Percentiles rank a stretch among this genome's conserved stretches.
These are phyloP conservation scores for Pneumocystis jirovecii DNA, from an alignment of 1,139 yeast species.

Conservation along the genomic window DNA sequence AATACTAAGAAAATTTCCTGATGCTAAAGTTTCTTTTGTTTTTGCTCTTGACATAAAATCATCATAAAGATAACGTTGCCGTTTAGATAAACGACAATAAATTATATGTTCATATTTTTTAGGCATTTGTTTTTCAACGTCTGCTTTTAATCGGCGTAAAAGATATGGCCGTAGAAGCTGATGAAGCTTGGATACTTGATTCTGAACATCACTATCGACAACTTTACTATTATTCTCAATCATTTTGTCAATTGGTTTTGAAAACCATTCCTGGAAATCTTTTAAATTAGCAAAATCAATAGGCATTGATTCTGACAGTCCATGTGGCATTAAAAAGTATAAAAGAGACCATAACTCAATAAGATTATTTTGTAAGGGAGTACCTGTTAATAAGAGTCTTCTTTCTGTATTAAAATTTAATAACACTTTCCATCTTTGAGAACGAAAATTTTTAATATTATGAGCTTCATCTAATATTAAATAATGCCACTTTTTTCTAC, in stretches of 20 bases:
- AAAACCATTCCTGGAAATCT: slow-evolving; percentile 97
- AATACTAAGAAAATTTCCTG: slow-evolving; percentile 88
- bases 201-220: slow-evolving; percentile 52
- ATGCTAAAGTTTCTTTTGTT: slow-evolving; percentile 81
- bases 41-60: slow-evolving; percentile 97
- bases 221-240: slow-evolving; percentile 60
- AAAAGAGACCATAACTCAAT: slow-evolving; percentile 72
- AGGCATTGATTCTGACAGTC: slow-evolving; percentile 56
- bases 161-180: slow-evolving; percentile 87
- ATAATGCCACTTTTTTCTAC: slow-evolving; percentile 85
- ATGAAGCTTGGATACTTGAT: slow-evolving; percentile 78
- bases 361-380: slow-evolving; percentile 82
- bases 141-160: slow-evolving; percentile 80
- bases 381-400: slow-evolving; percentile 78
- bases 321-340: slow-evolving; percentile 84
- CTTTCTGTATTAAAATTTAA: slow-evolving; percentile 85
- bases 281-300: slow-evolving; percentile 93
- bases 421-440: slow-evolving; percentile 93
- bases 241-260: slow-evolving; percentile 84
- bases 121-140: slow-evolving; percentile 98
- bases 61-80: slow-evolving; percentile 84
- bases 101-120: slow-evolving; percentile 91
- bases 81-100: slow-evolving; percentile 77
- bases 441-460: slow-evolving; percentile 87
- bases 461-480: slow-evolving; percentile 98